phyloP scores from a whole-genome alignment of 2,329 filamentous ascomycete genomes.

The Lomentospora prolificans region DNA sequence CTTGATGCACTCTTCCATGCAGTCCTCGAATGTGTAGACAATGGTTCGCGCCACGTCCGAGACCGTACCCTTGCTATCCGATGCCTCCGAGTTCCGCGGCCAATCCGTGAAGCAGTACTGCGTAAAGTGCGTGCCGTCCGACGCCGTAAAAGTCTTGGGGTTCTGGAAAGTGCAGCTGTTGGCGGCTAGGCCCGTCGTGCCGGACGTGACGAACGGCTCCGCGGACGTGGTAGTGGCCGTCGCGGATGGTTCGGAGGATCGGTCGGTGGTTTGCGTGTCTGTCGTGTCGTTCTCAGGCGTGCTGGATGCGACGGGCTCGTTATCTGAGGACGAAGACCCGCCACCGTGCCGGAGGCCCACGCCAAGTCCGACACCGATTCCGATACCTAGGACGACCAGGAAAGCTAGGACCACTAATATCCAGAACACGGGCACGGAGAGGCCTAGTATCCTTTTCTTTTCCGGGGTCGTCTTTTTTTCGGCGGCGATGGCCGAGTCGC shows the following conservation, averaged over 20 bases:
- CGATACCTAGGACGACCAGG: not conserved
- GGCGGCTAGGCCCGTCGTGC: slow-evolving; percentile 10
- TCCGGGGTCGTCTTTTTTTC: not conserved
- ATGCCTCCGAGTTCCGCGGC: slow-evolving; percentile 3
- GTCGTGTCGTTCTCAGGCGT: not conserved
- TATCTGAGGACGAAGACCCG: not conserved
- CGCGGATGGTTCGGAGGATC: not conserved
- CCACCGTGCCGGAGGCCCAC: not conserved
- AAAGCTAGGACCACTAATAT: not conserved
- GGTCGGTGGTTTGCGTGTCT: too few relatives aligned
- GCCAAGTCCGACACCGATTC: slow-evolving; percentile 5
- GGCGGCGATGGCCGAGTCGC: not conserved
- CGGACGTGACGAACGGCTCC: slow-evolving; percentile 10
- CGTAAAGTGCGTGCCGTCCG: slow-evolving; percentile 9
- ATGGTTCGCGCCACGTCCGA: slow-evolving; percentile 10
- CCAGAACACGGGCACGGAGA: slow-evolving; percentile 2
- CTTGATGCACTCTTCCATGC: slow-evolving; percentile 13
- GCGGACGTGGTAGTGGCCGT: not conserved
- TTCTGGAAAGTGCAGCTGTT: slow-evolving; percentile 12
- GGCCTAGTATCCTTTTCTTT: not conserved
- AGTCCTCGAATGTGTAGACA: slow-evolving; percentile 14
- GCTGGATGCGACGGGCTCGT: not conserved
- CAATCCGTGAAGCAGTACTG: slow-evolving; percentile 17
- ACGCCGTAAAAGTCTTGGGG: slow-evolving; percentile 10
- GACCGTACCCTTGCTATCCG: slow-evolving; percentile 12